Evolutionary conservation across 129 eudicot genomes (phyloP).

Genomic region (Tagetes patula): DNA sequence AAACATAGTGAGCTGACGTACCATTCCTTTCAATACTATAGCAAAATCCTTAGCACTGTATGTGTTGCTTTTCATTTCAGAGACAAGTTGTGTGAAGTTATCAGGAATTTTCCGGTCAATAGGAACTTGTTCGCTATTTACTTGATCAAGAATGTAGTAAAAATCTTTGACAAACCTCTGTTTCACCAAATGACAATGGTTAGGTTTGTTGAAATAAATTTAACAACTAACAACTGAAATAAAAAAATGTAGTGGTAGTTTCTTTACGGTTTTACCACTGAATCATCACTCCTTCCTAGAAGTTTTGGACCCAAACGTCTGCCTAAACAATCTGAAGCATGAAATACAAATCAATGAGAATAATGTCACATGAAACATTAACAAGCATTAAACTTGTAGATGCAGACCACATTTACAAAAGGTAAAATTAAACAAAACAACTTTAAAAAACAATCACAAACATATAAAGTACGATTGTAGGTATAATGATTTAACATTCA

Average conservation of each 20-base stretch:
- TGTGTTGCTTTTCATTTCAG: slow-evolving; percentile 76
- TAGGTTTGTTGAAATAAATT: slow-evolving; percentile 19
- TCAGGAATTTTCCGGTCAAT: slow-evolving; percentile 69
- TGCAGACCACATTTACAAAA: not conserved
- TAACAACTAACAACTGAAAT: not conserved
- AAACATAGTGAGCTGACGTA: slow-evolving; percentile 35
- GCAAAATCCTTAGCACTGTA: slow-evolving; percentile 88
- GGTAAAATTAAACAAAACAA: slow-evolving; percentile 2
- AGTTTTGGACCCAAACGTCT: slow-evolving; percentile 96
- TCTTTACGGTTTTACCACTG: slow-evolving; percentile 82
- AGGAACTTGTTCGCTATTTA: slow-evolving; percentile 75
- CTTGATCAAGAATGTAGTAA: slow-evolving; percentile 79
- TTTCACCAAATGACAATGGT: slow-evolving; percentile 31
- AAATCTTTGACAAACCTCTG: slow-evolving; percentile 94
- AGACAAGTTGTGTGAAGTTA: slow-evolving; percentile 80
- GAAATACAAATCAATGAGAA: slow-evolving; percentile 20
- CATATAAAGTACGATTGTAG: slow-evolving; percentile 20
- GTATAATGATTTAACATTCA: not conserved
- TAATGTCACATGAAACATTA: slow-evolving; percentile 13
- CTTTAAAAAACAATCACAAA: not conserved
- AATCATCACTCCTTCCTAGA: slow-evolving; percentile 85
- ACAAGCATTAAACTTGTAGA: slow-evolving; percentile 22
- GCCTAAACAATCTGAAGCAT: slow-evolving; percentile 87
- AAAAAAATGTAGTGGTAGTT: not conserved
- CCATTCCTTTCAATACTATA: slow-evolving; percentile 83